Base-by-base conservation (phyloP, 768 basidiomycete species). In the Tulasnella sp. region DNA sequence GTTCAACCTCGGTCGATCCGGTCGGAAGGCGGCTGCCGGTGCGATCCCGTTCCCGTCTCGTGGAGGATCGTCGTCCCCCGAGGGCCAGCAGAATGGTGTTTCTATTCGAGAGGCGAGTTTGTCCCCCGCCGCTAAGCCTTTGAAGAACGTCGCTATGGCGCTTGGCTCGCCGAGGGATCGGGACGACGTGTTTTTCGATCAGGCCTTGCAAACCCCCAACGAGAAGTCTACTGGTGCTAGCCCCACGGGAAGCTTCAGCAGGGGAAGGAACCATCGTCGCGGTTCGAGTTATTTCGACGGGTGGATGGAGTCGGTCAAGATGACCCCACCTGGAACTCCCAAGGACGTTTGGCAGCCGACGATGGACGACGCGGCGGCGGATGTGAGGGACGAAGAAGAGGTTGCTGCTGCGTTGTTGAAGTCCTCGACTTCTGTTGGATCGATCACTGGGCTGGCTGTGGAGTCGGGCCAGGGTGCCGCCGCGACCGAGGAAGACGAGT, bases 281-380 rank as follows among this genome's bases (percentile, higher is more conserved):
- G 50, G 76, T 18, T 40, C 76, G 50, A 58, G 48, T 14, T 78
- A 78, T 34, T 78, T 78, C 24, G 77, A 78, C 24, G 77, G 77
- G 11, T 78, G 77, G 77, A 64, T 78, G 54, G 77, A 41, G 44
- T 40, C 58, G 37, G 77, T 69, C 42, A 78, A 31, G 58, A 72
- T 60, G 58, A 58, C 77, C 34, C 50, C 77, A 5, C 44, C 77
- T 16, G 58, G 48, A 28, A 64, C 64, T 69, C 64, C 64, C 18
- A 28, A 69, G 64, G 64, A 69, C 31, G 42, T 42, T 34, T 75
- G 74, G 74, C 31, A 40, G 72, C 22, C 72, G 40, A 40, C 40
- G 31, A 22, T 54, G 46, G 42, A 44, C 42, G 22, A 42, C 8
- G 42, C 8, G 16, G 42, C 8, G 16, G 50, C 58, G 22, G 60